phyloP scores from a whole-genome alignment of 2,329 filamentous ascomycete species.

The Leptographium lundbergii region DNA sequence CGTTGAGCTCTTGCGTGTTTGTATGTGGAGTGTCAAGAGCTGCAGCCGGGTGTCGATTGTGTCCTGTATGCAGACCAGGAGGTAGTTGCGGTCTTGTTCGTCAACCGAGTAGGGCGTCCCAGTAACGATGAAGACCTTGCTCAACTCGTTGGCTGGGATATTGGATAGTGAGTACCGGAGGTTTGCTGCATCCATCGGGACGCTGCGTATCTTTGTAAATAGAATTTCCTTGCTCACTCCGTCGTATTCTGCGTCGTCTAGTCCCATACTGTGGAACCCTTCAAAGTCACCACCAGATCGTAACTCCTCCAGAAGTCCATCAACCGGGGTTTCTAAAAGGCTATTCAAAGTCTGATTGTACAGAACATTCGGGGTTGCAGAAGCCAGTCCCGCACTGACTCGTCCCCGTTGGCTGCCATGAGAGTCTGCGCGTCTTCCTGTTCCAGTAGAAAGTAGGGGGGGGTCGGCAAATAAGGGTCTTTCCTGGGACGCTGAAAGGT shows the following conservation, averaged over 20 bases:
- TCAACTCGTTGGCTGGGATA: conserved; percentile 38
- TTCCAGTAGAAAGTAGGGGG: conserved; percentile 26
- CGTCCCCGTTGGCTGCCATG: conserved; percentile 55
- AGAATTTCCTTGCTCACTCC: conserved; percentile 61
- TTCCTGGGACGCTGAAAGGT: conserved; percentile 76
- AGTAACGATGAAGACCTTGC: conserved; percentile 54
- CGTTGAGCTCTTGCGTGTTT: conserved; percentile 22
- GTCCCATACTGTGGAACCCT: conserved; percentile 57
- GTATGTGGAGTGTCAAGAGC: conserved; percentile 49
- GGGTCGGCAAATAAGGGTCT: conserved; percentile 66
- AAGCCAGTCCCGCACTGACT: conserved; percentile 35
- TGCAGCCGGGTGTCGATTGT: conserved; percentile 53
- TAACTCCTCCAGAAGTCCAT: conserved; percentile 56
- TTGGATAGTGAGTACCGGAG: conserved; percentile 46
- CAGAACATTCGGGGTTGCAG: conserved; percentile 21
- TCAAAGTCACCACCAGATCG: conserved; percentile 50
- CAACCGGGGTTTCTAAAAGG: conserved; percentile 55
- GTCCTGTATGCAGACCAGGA: conserved; percentile 60
- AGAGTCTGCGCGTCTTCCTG: conserved; percentile 56
- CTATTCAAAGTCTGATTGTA: conserved; percentile 42
- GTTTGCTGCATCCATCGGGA: conserved; percentile 48
- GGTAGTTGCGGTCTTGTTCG: conserved; percentile 37
- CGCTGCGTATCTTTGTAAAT: conserved; percentile 56
- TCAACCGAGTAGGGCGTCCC: conserved; percentile 44
- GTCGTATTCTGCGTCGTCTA: conserved; percentile 60